Conservation (phyloP, 176 grass and related monocot genomes). For the Hsuehochloa calcarea region DNA sequence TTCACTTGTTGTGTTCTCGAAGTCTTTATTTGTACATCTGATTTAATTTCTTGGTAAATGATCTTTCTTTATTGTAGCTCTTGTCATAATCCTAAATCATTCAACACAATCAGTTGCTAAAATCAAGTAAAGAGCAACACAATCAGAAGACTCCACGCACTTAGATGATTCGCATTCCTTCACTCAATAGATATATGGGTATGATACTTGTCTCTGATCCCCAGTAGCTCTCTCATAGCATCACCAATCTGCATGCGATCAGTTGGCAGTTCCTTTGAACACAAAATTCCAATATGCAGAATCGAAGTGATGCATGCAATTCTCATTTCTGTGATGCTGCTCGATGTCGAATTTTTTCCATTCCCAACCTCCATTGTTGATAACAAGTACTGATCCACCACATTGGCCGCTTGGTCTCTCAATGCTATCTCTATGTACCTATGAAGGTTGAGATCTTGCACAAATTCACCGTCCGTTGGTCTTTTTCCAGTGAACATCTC, state of each 20-base stretch:
- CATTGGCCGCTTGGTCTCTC: neutral
- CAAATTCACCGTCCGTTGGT: constrained; percentile 6
- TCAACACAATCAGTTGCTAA: neutral
- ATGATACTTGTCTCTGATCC: too few relatives aligned
- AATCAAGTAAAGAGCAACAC: neutral
- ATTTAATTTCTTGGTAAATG: constrained; percentile 8
- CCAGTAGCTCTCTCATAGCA: neutral
- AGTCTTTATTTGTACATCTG: constrained; percentile 1
- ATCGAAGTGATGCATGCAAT: neutral
- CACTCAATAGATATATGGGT: neutral
- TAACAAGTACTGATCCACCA: neutral
- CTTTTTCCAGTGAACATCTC: constrained; percentile 35
- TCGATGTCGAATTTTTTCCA: neutral
- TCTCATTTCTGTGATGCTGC: neutral
- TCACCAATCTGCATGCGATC: neutral
- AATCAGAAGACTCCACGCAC: neutral
- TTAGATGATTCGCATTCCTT: neutral
- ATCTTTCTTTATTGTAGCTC: neutral
- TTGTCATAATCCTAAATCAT: neutral
- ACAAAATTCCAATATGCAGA: neutral
- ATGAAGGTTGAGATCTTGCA: constrained; percentile 1
- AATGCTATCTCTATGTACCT: neutral
- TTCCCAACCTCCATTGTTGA: neutral
- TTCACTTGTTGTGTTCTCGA: neutral
- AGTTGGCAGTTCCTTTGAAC: neutral